phyloP scores from a whole-genome alignment of 2,329 filamentous ascomycete genomes.

The Cordyceps pruinosa region DNA sequence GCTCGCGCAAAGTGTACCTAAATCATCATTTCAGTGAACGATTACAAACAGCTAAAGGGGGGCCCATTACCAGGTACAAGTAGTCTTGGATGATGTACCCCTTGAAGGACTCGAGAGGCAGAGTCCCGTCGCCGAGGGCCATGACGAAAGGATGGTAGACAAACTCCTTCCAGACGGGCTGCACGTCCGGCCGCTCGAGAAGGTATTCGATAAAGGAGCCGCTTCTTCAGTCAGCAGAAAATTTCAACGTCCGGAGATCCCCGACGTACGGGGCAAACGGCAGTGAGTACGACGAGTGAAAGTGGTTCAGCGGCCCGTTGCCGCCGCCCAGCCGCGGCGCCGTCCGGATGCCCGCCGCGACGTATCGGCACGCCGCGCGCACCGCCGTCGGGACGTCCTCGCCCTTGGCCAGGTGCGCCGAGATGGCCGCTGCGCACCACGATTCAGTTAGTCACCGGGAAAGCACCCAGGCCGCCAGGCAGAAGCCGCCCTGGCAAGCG shows the following conservation, averaged over 20 bases:
- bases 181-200: conserved; percentile 67
- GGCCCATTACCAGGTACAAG: conserved; percentile 61
- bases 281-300: conserved; percentile 61
- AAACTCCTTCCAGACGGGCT: conserved; percentile 65
- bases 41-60: neutral
- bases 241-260: neutral
- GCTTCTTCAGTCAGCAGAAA: conserved; percentile 28
- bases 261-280: conserved; percentile 57
- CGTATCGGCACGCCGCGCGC: conserved; percentile 60
- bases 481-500: too few species aligned
- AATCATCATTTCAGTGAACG: neutral
- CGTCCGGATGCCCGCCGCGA: conserved; percentile 63
- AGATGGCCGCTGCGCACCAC: conserved; percentile 66
- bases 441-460: too few species aligned
- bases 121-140: conserved; percentile 64
- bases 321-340: conserved; percentile 58
- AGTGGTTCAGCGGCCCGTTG: conserved; percentile 70
- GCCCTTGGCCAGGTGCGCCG: conserved; percentile 61
- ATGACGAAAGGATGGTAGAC: conserved; percentile 78
- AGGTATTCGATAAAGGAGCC: conserved; percentile 81
- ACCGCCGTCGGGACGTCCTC: conserved; percentile 52
- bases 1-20: conserved; percentile 82
- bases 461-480: too few species aligned
- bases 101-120: conserved; percentile 74
- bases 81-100: conserved; percentile 90